Conservation (phyloP, 768 basidiomycete species). For the Serendipita sp. region DNA sequence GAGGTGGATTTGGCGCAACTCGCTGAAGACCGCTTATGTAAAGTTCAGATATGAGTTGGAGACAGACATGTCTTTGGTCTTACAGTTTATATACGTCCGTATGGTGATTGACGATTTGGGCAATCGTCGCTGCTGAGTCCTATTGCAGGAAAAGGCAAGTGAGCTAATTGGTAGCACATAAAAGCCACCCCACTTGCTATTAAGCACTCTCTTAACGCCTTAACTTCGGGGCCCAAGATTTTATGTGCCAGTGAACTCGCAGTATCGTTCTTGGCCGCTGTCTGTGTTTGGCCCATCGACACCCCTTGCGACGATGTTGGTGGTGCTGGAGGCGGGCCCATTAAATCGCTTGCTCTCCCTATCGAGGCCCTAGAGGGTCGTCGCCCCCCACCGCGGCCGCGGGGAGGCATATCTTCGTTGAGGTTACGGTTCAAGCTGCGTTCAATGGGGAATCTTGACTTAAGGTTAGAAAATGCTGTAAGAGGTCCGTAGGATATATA, state of each 20-base stretch:
- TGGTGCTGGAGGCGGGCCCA: slow-evolving; percentile 2
- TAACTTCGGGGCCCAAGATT: neutral
- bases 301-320: neutral
- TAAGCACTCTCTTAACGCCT: neutral
- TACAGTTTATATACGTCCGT: slow-evolving; percentile 3
- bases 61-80: neutral
- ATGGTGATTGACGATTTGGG: slow-evolving; percentile 3
- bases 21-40: neutral
- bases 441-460: neutral
- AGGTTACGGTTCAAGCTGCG: neutral
- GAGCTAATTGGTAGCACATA: neutral
- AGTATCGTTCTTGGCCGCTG: neutral
- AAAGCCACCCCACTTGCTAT: neutral
- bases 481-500: slow-evolving; percentile 6
- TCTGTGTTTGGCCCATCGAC: neutral
- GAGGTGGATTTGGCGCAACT: neutral
- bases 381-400: neutral
- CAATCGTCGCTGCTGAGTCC: slow-evolving; percentile 1
- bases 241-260: neutral
- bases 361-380: neutral
- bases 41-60: neutral
- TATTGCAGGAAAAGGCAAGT: neutral
- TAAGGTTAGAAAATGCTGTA: neutral
- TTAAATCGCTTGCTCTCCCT: neutral
- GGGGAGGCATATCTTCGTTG: neutral